phyloP scores from a whole-genome alignment of 1,139 yeast species.

The Eremothecium gossypii region DNA sequence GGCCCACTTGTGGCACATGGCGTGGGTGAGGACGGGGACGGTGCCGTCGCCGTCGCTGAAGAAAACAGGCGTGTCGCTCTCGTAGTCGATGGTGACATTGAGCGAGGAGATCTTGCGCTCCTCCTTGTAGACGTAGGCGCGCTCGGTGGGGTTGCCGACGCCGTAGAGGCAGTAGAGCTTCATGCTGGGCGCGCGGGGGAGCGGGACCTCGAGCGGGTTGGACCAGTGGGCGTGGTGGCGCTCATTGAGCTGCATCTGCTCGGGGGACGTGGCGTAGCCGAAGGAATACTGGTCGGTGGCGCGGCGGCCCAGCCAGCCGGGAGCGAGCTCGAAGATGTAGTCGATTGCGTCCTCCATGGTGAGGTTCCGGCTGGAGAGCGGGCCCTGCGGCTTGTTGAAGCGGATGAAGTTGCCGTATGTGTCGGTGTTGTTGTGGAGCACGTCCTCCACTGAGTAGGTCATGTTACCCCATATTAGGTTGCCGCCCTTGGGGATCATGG shows the following conservation, averaged over 20 bases:
- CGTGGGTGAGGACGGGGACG: slow-evolving; percentile 73
- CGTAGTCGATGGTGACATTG: slow-evolving; percentile 55
- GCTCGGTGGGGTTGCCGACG: slow-evolving; percentile 89
- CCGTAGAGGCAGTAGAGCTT: slow-evolving; percentile 88
- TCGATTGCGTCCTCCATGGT: slow-evolving; percentile 64
- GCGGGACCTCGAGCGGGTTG: slow-evolving; percentile 82
- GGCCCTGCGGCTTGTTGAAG: slow-evolving; percentile 36
- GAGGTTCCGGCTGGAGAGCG: slow-evolving; percentile 41
- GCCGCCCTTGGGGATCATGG: slow-evolving; percentile 97
- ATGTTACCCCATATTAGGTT: slow-evolving; percentile 76
- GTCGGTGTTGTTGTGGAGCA: slow-evolving; percentile 27
- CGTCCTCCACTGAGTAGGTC: slow-evolving; percentile 46
- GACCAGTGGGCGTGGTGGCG: slow-evolving; percentile 73
- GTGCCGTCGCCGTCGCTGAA: slow-evolving; percentile 97
- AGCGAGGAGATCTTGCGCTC: slow-evolving; percentile 41
- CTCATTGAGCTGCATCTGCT: slow-evolving; percentile 56
- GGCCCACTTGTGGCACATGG: slow-evolving; percentile 81
- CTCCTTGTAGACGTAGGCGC: slow-evolving; percentile 80
- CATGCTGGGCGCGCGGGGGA: slow-evolving; percentile 91
- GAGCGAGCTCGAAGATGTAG: slow-evolving; percentile 52
- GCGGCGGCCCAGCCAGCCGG: slow-evolving; percentile 64
- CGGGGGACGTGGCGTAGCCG: slow-evolving; percentile 56
- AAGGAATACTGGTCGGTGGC: slow-evolving; percentile 63
- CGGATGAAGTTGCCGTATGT: slow-evolving; percentile 69
- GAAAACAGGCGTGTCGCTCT: slow-evolving; percentile 54